Evolutionary conservation across 306 rosid genomes (phyloP).

Genomic region (Vigna trinervia): DNA sequence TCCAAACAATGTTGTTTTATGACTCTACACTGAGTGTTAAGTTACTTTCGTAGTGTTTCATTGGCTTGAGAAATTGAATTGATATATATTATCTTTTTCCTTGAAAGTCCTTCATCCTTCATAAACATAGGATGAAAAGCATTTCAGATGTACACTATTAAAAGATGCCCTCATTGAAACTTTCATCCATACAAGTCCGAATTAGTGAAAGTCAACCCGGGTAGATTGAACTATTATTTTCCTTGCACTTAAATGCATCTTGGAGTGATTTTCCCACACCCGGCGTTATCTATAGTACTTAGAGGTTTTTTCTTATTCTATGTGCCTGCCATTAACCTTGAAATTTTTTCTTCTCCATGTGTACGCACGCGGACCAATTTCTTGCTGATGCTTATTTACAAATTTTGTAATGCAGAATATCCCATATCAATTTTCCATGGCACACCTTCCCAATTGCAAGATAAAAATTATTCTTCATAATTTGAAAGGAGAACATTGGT

Average conservation of each 20-base stretch:
- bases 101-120: neutral
- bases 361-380: neutral
- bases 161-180: conserved; percentile 1
- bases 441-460: conserved; percentile 88
- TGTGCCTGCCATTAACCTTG: conserved; percentile 27
- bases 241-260: conserved; percentile 14
- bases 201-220: conserved; percentile 20
- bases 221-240: conserved; percentile 32
- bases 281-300: neutral
- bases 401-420: conserved; percentile 70
- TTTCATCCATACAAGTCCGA: conserved; percentile 8
- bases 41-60: conserved; percentile 20
- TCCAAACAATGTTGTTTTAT: conserved; percentile 22
- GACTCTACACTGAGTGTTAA: conserved; percentile 24
- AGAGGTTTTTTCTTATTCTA: conserved; percentile 23
- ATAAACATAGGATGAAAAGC: conserved; percentile 17
- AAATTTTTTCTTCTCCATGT: neutral
- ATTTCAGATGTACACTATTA: conserved; percentile 36
- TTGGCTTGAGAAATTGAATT: conserved; percentile 9
- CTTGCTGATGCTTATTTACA: conserved; percentile 35
- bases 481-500: conserved; percentile 87
- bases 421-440: conserved; percentile 85
- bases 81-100: conserved; percentile 9
- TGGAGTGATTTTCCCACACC: conserved; percentile 26
- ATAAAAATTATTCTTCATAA: conserved; percentile 82